These are phyloP conservation scores for Lipomyces sp. DNA, from an alignment of 805 yeast species.

Conservation along the genomic window DNA sequence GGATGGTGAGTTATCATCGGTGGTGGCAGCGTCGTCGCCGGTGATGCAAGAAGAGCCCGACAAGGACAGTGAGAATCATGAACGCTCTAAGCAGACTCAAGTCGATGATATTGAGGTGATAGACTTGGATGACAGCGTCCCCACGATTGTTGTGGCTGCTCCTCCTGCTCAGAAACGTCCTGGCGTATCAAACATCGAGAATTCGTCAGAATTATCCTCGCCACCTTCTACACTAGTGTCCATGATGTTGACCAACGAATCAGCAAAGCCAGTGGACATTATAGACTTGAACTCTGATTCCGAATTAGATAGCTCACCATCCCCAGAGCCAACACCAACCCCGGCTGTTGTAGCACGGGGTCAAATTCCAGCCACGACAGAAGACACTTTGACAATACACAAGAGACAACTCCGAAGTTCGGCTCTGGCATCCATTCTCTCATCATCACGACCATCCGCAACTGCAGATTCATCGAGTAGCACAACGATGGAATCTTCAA, in stretches of 20 bases:
- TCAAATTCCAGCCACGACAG: background rate
- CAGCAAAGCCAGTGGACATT: background rate
- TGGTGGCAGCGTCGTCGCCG: background rate
- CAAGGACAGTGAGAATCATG: background rate
- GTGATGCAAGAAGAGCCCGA: background rate
- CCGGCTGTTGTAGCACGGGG: background rate
- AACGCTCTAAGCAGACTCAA: background rate
- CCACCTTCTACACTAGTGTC: background rate
- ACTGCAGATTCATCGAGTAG: background rate
- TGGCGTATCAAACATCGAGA: background rate
- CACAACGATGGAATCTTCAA: background rate
- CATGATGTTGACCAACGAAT: background rate
- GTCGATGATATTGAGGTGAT: background rate
- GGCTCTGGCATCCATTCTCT: background rate
- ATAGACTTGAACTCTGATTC: background rate
- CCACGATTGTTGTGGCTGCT: background rate
- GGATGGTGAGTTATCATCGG: background rate
- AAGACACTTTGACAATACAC: background rate
- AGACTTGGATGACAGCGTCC: background rate
- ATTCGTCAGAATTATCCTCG: background rate
- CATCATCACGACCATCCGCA: background rate
- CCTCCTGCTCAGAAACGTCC: background rate
- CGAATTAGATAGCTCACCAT: background rate
- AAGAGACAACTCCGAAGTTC: background rate
- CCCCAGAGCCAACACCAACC: background rate